These are phyloP conservation scores for Diutina catenulata DNA, from an alignment of 1,139 yeast genomes.

Conservation along the genomic window DNA sequence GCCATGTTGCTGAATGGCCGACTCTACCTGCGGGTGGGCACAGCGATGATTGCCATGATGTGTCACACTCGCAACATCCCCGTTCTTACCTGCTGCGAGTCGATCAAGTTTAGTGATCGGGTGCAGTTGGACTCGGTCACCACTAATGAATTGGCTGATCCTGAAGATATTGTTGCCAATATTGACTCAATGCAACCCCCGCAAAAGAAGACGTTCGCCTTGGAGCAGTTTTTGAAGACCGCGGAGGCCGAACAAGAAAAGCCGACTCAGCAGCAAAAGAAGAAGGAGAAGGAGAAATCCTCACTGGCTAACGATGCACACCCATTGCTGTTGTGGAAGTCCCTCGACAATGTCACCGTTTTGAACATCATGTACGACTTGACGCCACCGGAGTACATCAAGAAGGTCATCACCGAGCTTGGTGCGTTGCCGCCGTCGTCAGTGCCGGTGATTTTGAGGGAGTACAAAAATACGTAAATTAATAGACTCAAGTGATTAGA, in stretches of 20 bases:
- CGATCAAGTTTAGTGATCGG: constrained; percentile 87
- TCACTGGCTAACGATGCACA: constrained; percentile 19
- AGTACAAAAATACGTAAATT: constrained; percentile 45
- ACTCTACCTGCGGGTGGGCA: constrained; percentile 87
- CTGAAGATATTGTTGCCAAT: constrained; percentile 54
- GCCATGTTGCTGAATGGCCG: constrained; percentile 95
- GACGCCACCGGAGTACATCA: constrained; percentile 88
- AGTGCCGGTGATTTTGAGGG: constrained; percentile 91
- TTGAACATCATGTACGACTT: constrained; percentile 85
- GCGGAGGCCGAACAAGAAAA: constrained; percentile 17
- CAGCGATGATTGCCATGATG: constrained; percentile 88
- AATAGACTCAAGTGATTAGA: too few relatives aligned
- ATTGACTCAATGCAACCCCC: constrained; percentile 38
- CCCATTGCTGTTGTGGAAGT: constrained; percentile 49
- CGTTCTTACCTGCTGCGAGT: constrained; percentile 90
- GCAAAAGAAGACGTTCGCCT: constrained; percentile 50
- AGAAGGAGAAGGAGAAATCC: neutral
- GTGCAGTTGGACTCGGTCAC: constrained; percentile 95
- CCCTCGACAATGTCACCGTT: constrained; percentile 51
- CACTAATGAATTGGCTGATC: constrained; percentile 81
- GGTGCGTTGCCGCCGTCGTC: constrained; percentile 97
- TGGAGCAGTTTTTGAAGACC: constrained; percentile 47
- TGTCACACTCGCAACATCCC: constrained; percentile 85
- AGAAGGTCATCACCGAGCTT: constrained; percentile 89
- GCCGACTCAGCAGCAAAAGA: constrained; percentile 8